Percentiles rank a stretch among this genome's conserved stretches.
These are phyloP conservation scores for Citropsis articulata DNA, from an alignment of 345 rosid genomes.

Conservation along the genomic window DNA sequence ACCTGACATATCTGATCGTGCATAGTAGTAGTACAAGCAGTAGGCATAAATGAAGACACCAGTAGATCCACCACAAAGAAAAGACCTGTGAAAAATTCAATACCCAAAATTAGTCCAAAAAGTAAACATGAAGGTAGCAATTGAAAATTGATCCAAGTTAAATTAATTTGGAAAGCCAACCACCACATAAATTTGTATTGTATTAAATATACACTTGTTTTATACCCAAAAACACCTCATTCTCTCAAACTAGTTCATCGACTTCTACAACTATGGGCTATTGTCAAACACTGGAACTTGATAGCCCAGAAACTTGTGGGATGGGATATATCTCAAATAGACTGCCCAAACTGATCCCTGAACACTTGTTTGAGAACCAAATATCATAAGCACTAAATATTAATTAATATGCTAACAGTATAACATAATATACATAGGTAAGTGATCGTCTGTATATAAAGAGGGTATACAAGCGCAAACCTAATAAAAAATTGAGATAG, in stretches of 20 bases:
- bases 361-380: neutral
- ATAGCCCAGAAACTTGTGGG: neutral
- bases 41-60: slow-evolving; percentile 68
- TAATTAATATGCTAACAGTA: neutral
- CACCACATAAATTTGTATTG: neutral
- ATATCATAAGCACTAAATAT: neutral
- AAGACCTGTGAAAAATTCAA: slow-evolving; percentile 46
- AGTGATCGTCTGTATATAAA: neutral
- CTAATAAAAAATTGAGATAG: neutral
- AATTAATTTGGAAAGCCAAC: neutral
- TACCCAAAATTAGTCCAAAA: neutral
- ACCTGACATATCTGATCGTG: slow-evolving; percentile 81
- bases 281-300: neutral
- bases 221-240: neutral
- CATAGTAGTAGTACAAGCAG: slow-evolving; percentile 74
- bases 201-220: neutral
- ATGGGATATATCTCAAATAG: neutral
- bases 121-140: neutral
- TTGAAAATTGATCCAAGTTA: neutral
- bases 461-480: neutral
- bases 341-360: neutral
- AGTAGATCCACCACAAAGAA: slow-evolving; percentile 82
- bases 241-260: neutral
- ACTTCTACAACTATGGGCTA: neutral
- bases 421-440: neutral